Conservation (phyloP, 1,284 basidiomycete genomes). For the Cryptococcus jaspeensis region DNA sequence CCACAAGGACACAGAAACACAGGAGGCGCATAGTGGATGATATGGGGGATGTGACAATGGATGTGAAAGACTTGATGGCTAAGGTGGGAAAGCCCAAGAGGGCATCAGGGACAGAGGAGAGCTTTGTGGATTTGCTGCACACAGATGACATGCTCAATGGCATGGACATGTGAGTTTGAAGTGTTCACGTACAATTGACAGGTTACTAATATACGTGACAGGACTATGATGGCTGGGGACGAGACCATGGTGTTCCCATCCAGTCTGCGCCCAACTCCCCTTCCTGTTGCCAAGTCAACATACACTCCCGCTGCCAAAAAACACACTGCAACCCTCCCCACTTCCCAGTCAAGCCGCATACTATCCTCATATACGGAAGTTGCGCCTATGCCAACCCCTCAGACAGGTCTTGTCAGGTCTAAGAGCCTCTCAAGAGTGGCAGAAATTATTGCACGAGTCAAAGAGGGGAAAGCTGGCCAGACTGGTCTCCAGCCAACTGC, state of each 20-base stretch:
- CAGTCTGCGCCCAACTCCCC: conserved; percentile 2
- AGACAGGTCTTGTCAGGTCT: conserved; percentile 5
- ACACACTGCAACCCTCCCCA: not conserved
- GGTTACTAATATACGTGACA: not conserved
- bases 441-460: conserved; percentile 18
- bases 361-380: too few species aligned
- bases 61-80: conserved; percentile 36
- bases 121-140: conserved; percentile 38
- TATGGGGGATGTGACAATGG: conserved; percentile 31
- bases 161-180: conserved; percentile 21
- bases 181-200: not conserved
- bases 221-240: conserved; percentile 19
- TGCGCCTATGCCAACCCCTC: not conserved
- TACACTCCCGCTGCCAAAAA: not conserved
- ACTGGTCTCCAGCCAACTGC: not conserved
- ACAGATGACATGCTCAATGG: conserved; percentile 18
- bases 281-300: not conserved
- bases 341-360: too few species aligned
- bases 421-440: conserved; percentile 18
- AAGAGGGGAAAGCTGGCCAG: conserved; percentile 4
- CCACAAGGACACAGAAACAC: not conserved
- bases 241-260: conserved; percentile 13
- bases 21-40: not conserved
- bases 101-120: conserved; percentile 39
- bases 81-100: conserved; percentile 31